These are phyloP conservation scores for Silene vulgaris DNA, from an alignment of 179 eudicot species.

Conservation along the genomic window DNA sequence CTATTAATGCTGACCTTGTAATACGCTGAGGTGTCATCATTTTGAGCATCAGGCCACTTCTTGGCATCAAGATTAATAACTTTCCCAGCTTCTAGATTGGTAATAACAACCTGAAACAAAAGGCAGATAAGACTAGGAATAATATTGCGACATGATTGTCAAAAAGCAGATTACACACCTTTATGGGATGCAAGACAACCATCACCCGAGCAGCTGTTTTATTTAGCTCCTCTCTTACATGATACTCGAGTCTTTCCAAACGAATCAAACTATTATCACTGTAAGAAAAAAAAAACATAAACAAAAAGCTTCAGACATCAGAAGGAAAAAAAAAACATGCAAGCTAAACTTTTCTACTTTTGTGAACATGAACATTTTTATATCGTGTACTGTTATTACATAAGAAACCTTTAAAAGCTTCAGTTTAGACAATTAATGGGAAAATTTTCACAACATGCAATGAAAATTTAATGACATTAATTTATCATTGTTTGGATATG, in stretches of 20 bases:
- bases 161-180: constrained; percentile 44
- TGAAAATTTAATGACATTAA: not conserved
- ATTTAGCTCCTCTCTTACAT: constrained; percentile 84
- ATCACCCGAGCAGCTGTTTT: constrained; percentile 69
- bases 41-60: constrained; percentile 93
- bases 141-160: not conserved
- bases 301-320: not conserved
- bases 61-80: constrained; percentile 79
- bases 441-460: not conserved
- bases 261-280: constrained; percentile 80
- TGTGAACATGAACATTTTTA: not conserved
- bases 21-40: constrained; percentile 53
- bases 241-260: constrained; percentile 74
- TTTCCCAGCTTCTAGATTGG: constrained; percentile 68
- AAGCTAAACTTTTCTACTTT: not conserved
- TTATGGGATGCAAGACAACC: constrained; percentile 82
- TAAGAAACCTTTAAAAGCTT: not conserved
- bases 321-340: not conserved
- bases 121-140: constrained; percentile 15
- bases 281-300: constrained; percentile 23
- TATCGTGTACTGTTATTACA: not conserved
- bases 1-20: constrained; percentile 52
- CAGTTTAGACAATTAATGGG: not conserved
- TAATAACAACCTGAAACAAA: constrained; percentile 64
- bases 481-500: not conserved